Conservation (phyloP, 2,329 filamentous ascomycete species). For the Aureobasidium sp. region DNA sequence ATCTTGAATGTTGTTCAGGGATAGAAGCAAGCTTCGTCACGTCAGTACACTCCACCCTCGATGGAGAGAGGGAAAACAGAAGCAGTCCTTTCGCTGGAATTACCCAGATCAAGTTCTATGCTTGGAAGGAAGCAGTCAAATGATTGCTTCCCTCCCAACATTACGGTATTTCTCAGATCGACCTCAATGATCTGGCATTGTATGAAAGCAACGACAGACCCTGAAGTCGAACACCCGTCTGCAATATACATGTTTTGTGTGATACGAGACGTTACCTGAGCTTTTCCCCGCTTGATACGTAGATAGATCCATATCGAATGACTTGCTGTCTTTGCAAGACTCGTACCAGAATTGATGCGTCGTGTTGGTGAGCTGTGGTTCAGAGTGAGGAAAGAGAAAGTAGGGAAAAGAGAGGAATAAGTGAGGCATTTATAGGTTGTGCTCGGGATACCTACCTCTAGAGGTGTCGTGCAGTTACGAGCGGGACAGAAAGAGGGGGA, state of each 20-base stretch:
- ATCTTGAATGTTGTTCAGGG: constrained; percentile 49
- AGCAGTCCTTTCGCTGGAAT: constrained; percentile 85
- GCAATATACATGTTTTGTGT: constrained; percentile 8
- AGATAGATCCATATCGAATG: background rate
- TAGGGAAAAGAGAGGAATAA: no score
- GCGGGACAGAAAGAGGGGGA: background rate
- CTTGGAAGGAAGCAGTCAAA: constrained; percentile 56
- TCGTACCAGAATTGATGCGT: background rate
- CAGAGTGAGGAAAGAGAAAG: background rate
- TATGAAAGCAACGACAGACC: background rate
- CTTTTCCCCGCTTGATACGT: background rate
- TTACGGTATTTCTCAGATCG: constrained; percentile 10
- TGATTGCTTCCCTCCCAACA: background rate
- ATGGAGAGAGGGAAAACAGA: constrained; percentile 43
- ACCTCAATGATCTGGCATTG: background rate
- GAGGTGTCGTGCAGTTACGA: background rate
- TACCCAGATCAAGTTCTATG: constrained; percentile 73
- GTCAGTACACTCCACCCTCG: constrained; percentile 38
- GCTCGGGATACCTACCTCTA: constrained; percentile 7
- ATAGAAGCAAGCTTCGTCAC: constrained; percentile 29
- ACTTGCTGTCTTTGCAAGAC: background rate
- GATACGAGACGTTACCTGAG: constrained; percentile 11
- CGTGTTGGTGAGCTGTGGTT: background rate
- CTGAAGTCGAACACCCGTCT: constrained; percentile 11
- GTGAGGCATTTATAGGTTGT: background rate